phyloP scores from a whole-genome alignment of 345 rosid genomes.

The Bruguiera parviflora region DNA sequence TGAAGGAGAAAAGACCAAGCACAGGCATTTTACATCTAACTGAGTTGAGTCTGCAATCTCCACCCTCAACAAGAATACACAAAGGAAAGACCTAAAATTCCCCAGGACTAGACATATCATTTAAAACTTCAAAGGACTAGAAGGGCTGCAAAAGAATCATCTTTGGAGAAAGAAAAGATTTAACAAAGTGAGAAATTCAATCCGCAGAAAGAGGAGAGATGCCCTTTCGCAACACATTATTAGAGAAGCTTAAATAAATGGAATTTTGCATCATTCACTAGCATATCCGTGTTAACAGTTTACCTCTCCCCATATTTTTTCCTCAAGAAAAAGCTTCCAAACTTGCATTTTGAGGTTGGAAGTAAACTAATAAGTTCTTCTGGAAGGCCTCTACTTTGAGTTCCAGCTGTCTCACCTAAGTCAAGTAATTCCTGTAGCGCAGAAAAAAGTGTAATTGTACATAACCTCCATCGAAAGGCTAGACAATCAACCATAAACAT shows the following conservation, averaged over 20 bases:
- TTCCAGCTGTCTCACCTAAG: conserved; percentile 67
- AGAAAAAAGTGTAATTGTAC: conserved; percentile 4
- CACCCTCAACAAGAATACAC: too few relatives aligned
- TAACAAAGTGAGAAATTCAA: too few relatives aligned
- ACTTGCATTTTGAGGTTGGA: conserved; percentile 63
- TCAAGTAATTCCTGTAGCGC: conserved; percentile 57
- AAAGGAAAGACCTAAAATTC: too few relatives aligned
- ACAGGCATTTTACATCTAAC: background rate
- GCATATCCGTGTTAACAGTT: conserved; percentile 9
- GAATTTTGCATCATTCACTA: background rate
- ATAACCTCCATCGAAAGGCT: background rate
- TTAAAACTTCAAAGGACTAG: too few relatives aligned
- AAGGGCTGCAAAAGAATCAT: too few relatives aligned
- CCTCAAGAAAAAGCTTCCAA: conserved; percentile 47
- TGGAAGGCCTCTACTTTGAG: conserved; percentile 59
- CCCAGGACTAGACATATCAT: too few relatives aligned
- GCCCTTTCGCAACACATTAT: too few relatives aligned
- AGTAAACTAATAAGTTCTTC: conserved; percentile 53
- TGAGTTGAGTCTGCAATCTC: too few relatives aligned
- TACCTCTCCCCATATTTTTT: conserved; percentile 60
- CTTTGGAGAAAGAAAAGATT: too few relatives aligned
- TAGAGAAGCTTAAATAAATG: background rate
- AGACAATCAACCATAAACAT: background rate
- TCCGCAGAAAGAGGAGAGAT: too few relatives aligned
- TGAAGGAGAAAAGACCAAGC: background rate